Conservation (phyloP, 139 green algal genomes). For the Dunaliella primolecta region DNA sequence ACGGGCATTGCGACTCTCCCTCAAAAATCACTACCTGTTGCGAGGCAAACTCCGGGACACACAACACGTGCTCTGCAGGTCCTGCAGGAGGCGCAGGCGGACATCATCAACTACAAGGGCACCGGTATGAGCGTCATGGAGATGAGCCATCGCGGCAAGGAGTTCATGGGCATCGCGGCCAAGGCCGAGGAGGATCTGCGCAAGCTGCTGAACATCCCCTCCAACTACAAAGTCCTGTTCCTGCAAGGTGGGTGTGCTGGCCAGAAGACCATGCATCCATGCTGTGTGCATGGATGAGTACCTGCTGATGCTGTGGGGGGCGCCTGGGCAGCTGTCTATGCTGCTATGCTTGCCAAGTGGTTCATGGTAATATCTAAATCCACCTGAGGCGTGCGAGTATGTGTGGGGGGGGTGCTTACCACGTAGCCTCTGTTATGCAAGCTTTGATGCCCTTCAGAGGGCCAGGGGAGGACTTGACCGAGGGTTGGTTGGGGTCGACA, state of each 20-base stretch:
- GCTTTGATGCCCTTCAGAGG: no score
- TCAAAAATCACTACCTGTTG: not conserved
- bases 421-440: no score
- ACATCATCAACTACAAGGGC: constrained; percentile 92
- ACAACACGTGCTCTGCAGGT: constrained; percentile 48
- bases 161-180: constrained; percentile 86
- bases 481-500: no score
- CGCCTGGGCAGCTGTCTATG: no score
- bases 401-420: no score
- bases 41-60: not conserved
- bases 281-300: no score
- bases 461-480: no score
- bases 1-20: not conserved
- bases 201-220: constrained; percentile 84
- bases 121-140: constrained; percentile 96
- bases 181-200: constrained; percentile 93
- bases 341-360: no score
- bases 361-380: no score
- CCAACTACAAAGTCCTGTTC: constrained; percentile 95
- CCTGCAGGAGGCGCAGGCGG: constrained; percentile 83
- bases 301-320: no score
- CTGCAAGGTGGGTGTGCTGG: constrained; percentile 47
- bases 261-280: no score
- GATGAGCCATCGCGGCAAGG: constrained; percentile 97
- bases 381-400: no score